A percentile compares a stretch with the other conserved stretches of the same genome.
These are phyloP conservation scores for Pythium scleroteichum DNA, from an alignment of 352 stramenopile species.

Conservation along the genomic window DNA sequence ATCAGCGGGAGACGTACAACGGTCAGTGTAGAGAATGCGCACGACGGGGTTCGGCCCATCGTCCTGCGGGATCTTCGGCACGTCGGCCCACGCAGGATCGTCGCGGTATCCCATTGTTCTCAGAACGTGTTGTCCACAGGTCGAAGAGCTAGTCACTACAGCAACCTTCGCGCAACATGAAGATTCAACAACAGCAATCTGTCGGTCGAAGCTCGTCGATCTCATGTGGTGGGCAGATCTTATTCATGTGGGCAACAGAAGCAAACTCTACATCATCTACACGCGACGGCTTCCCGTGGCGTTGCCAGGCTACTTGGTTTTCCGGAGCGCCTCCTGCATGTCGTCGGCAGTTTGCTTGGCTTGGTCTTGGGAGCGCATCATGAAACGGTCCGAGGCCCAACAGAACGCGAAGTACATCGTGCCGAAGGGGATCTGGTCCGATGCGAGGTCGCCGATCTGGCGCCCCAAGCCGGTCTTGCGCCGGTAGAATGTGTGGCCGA, in stretches of 20 bases:
- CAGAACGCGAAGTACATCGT: slow-evolving; percentile 75
- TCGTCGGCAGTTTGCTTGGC: slow-evolving; percentile 68
- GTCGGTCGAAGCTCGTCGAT: too few species aligned
- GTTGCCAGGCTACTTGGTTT: slow-evolving; percentile 16
- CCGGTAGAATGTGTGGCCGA: slow-evolving; percentile 46
- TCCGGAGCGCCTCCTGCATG: slow-evolving; percentile 51
- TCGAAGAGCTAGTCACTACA: slow-evolving; percentile 5
- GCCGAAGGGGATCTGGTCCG: slow-evolving; percentile 70
- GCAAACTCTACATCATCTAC: too few species aligned
- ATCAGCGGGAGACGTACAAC: slow-evolving; percentile 48
- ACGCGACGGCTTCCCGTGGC: background rate
- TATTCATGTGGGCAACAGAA: too few species aligned
- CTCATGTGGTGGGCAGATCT: background rate
- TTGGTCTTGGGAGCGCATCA: slow-evolving; percentile 64
- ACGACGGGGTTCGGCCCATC: slow-evolving; percentile 79
- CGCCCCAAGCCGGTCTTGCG: slow-evolving; percentile 44
- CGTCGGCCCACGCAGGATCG: slow-evolving; percentile 75
- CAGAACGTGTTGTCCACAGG: background rate
- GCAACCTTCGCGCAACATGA: slow-evolving; percentile 27
- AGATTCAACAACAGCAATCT: too few species aligned
- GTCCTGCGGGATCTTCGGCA: slow-evolving; percentile 82
- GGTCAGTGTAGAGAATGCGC: slow-evolving; percentile 71
- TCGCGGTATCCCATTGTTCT: slow-evolving; percentile 54
- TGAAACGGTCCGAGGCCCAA: slow-evolving; percentile 80
- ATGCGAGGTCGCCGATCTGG: slow-evolving; percentile 54